These are phyloP conservation scores for Irpex sp. DNA, from an alignment of 1,284 basidiomycete species.

Conservation along the genomic window DNA sequence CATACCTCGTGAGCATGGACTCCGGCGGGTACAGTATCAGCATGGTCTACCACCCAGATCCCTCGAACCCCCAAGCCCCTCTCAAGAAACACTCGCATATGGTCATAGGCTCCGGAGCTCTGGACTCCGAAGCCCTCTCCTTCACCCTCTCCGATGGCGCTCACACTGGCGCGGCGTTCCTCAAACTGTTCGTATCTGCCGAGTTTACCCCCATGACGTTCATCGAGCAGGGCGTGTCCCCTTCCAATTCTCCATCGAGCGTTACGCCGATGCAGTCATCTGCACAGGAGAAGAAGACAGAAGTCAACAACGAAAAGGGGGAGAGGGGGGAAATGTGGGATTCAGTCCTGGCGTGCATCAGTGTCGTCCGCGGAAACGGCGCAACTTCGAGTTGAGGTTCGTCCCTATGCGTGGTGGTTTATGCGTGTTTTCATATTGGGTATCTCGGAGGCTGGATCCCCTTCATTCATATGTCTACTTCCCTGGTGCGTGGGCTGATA, in stretches of 20 bases:
- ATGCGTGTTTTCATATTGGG: not conserved
- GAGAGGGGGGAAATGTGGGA: slow-evolving; percentile 24
- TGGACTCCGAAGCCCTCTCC: slow-evolving; percentile 28
- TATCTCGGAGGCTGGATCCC: not conserved
- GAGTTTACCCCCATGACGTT: slow-evolving; percentile 35
- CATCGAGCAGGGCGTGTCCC: slow-evolving; percentile 31
- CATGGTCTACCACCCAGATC: slow-evolving; percentile 34
- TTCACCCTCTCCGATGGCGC: slow-evolving; percentile 25
- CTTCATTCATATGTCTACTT: not conserved
- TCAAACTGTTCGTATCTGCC: slow-evolving; percentile 43
- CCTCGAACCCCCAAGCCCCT: slow-evolving; percentile 25
- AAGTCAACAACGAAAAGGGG: not conserved
- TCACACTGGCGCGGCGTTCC: slow-evolving; percentile 33
- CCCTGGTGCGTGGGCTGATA: not conserved
- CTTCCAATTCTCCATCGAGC: not conserved
- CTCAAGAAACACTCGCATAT: slow-evolving; percentile 29
- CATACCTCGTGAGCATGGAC: slow-evolving; percentile 44
- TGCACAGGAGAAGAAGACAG: slow-evolving; percentile 1
- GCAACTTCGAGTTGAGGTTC: not conserved
- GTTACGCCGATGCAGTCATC: not conserved
- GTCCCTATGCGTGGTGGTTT: not conserved
- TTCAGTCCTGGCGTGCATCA: slow-evolving; percentile 24
- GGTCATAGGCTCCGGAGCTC: slow-evolving; percentile 29
- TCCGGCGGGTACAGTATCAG: slow-evolving; percentile 38
- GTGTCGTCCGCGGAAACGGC: slow-evolving; percentile 16